A percentile compares a stretch with the other conserved stretches of the same genome.
Conservation (phyloP, 345 rosid genomes). For the Populus deltoides region DNA sequence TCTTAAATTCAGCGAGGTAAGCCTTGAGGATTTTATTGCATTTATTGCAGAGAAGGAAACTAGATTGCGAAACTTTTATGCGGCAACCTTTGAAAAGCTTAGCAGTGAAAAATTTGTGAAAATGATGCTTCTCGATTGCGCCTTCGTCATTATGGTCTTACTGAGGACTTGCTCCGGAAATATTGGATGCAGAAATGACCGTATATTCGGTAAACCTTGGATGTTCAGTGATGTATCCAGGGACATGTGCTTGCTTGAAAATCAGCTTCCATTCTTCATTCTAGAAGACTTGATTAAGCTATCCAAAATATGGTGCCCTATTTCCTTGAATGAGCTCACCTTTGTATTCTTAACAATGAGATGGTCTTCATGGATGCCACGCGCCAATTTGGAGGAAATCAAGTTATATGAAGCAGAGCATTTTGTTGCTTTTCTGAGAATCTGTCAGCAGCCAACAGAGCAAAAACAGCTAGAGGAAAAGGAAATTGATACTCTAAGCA, state of each 20-base stretch:
- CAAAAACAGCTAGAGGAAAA: too few species aligned
- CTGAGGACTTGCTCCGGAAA: background rate
- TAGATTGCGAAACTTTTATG: background rate
- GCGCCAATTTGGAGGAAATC: too few species aligned
- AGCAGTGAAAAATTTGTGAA: slow-evolving; percentile 6
- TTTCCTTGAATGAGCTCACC: background rate
- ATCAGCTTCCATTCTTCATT: slow-evolving; percentile 34
- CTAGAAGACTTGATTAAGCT: slow-evolving; percentile 13
- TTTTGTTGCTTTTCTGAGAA: too few species aligned
- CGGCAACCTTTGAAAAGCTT: background rate
- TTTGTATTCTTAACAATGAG: background rate
- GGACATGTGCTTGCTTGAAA: slow-evolving; percentile 26
- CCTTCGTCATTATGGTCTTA: slow-evolving; percentile 3
- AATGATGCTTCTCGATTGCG: slow-evolving; percentile 2
- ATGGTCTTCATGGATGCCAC: too few species aligned
- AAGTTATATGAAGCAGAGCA: too few species aligned
- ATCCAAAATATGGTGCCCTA: background rate
- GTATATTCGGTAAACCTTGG: slow-evolving; percentile 1
- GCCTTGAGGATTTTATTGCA: background rate
- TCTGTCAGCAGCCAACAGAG: too few species aligned
- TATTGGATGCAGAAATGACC: background rate
- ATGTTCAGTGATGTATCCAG: background rate
- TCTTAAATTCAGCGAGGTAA: background rate
- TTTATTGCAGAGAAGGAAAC: background rate
- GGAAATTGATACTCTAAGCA: too few species aligned